Evolutionary conservation across 306 rosid genomes (phyloP), one percentile per base, ranked within the genome.

Genomic region (Aeschynomene evenia): DNA sequence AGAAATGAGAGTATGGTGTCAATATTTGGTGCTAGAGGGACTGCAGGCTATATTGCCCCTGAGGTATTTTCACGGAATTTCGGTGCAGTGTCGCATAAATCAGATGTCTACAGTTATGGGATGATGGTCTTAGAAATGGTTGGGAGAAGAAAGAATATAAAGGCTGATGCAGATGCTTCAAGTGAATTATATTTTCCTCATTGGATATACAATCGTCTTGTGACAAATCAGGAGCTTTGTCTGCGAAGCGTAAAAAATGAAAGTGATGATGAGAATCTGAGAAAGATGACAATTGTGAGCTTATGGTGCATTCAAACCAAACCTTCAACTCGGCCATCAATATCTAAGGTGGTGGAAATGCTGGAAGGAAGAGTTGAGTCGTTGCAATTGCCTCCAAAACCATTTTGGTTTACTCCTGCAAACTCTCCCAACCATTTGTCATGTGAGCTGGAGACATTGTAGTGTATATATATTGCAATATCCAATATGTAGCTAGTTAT

Each of bases 121-220:
- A 78, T 84, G 84, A 66, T 78, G 74, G 52, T 64, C 2, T 55
- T 77, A 18, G 81, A 40, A 26, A 84, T 84, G 81, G 76, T 66
- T 66, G 79, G 83, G 0, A 65, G n/a, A 16, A 72, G 73, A 21
- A 68, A 43, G 3, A 84, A 78, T 14, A 42, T 75, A 2, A n/a
- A 63, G 1, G 45, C 1, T 1, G 43, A 71, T n/a, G 79, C 24
- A 6, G 63, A 73, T 11, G 0, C 31, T 14, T 73, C 76, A 0
- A 83, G 80, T 10, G 75, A 80, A 3, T 53, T 76, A 21, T 84
- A 84, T 61, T 84, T 84, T 55, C 77, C 85, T 0, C 69, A 80
- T 0, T 80, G 81, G 83, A 80, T 84, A 6, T 77, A 80, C 53
- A 61, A 49, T 9, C 81, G 51, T 5, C 23, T 81, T 16, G 72